Evolutionary conservation across 1,284 basidiomycete genomes (phyloP), one percentile per base, ranked within the genome.

Genomic region (Papiliotrema flavescens): DNA sequence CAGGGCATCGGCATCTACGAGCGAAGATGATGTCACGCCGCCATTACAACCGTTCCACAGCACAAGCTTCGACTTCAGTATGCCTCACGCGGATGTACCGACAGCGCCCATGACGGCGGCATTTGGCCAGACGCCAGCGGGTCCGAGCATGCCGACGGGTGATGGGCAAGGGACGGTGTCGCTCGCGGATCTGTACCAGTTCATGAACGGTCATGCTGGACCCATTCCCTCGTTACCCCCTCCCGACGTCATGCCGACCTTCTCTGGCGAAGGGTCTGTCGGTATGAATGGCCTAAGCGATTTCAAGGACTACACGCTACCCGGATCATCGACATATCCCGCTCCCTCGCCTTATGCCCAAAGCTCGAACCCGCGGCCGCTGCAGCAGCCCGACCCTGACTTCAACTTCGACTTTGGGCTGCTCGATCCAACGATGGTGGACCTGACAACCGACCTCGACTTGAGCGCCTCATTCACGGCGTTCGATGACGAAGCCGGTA

Each of bases 311-410:
- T 15, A 17, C 39, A 20, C 17, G 8, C 37, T 50, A 4, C 35
- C 36, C 19, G 36, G 14, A 14, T 19, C 26, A 13, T 28, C 26
- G 23, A 35, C 19, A 14, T n/a, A 37, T 19, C n/a, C 19, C 32
- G 17, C 20, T 37, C 17, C 47, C 20, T 23, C 36, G 13, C 40
- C 26, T 39, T 43, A 42, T n/a, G 20, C 34, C 20, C 62, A 62
- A 41, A 58, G 55, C 39, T 49, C 56, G 4, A 57, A 57, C 11
- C 62, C 62, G 2, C 54, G 60, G 2, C 62, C 56, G 13, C 32
- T 56, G 3, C 51, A 53, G 17, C 46, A 41, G 23, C 55, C 60
- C 2, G 46, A 57, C 17, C 47, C 55, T 3, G 39, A 54, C 41
- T 52, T 56, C 47, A 19, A 46, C 11, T 60, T 49, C 39, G 55